Conservation (phyloP, 768 basidiomycete genomes). For the Phanerochaete carnosa region DNA sequence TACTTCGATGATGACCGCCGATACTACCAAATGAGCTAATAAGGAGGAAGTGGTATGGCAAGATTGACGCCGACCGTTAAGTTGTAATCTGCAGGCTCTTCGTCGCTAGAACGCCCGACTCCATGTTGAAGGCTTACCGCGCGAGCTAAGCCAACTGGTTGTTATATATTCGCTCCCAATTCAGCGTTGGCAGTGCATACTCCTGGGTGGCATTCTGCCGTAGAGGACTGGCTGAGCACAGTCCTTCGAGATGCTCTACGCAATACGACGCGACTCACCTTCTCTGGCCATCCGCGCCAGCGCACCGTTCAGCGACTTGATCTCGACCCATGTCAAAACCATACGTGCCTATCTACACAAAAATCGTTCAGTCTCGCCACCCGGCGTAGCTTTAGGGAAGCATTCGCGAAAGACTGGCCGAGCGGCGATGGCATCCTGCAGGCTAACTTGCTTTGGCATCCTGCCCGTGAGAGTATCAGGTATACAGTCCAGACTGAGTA, state of each 20-base stretch:
- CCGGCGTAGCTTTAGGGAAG: not conserved
- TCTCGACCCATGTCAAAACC: constrained; percentile 90
- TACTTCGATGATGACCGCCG: constrained; percentile 97
- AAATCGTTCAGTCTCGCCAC: not conserved
- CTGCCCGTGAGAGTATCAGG: constrained; percentile 72
- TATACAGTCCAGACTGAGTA: constrained; percentile 69
- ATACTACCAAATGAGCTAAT: constrained; percentile 96
- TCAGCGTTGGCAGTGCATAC: constrained; percentile 85
- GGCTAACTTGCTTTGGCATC: constrained; percentile 81
- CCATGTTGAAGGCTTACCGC: constrained; percentile 99
- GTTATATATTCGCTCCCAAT: constrained; percentile 97
- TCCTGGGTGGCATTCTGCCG: constrained; percentile 84
- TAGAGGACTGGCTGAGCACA: not conserved
- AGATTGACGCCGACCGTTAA: constrained; percentile 97
- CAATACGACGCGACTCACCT: constrained; percentile 53
- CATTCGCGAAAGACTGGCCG: constrained; percentile 44
- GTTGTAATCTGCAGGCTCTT: constrained; percentile 98
- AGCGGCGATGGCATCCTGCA: constrained; percentile 93
- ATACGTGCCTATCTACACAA: constrained; percentile 79
- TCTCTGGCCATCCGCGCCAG: constrained; percentile 88
- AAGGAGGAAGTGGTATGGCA: constrained; percentile 93
- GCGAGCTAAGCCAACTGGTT: constrained; percentile 83
- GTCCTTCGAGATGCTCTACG: not conserved
- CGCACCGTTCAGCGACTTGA: constrained; percentile 95
- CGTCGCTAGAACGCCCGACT: constrained; percentile 91